Evolutionary conservation across 192 early-diverging fungal genomes (phyloP), one percentile per base, ranked within the genome.

Genomic region (Coemansia sp.): DNA sequence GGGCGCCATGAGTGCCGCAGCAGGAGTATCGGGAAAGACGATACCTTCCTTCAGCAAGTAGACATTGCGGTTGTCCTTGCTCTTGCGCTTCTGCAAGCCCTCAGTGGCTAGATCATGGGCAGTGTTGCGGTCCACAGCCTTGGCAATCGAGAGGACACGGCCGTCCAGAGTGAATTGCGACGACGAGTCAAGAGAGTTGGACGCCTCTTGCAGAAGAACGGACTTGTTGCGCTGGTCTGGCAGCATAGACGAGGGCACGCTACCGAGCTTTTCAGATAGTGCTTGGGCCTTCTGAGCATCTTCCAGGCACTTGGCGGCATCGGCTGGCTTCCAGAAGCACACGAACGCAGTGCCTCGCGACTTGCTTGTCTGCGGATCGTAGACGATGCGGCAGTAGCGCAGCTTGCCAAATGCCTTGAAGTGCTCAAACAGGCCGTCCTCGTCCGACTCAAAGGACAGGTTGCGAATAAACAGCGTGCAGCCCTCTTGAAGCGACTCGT

Each of bases 301-400:
- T 23, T 71, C 85, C 57, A 95, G 77, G 68, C 94, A 96, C 36
- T 78, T 76, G 16, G 89, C 86, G 3, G 94, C 93, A 63, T 90
- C 89, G 26, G 80, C 82, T 34, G 85, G 70, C 26, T 88, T 78
- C 67, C 74, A 79, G 83, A 93, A 97, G 81, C 93, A 93, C 31
- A 96, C 93, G 75, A 98, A 98, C 11, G 89, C 96, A n/a, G 95
- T 95, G 21, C 96, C 96, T 7, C 92, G 88, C 18, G 93, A 91
- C n/a, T 87, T 85, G 20, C 92, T 91, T 35, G 94, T 95, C 24
- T 85, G 83, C 9, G 83, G 76, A 66, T 97, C 95, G 69, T 88
- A 87, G n/a, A 92, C 94, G 50, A 97, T 87, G 24, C 88, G 79
- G 63, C 86, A 89, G 78, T 98, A 97, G 23, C 88, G 86, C 26